Evolutionary conservation across 257 asterid genomes (phyloP).

Genomic region (Lavandula angustifolia): DNA sequence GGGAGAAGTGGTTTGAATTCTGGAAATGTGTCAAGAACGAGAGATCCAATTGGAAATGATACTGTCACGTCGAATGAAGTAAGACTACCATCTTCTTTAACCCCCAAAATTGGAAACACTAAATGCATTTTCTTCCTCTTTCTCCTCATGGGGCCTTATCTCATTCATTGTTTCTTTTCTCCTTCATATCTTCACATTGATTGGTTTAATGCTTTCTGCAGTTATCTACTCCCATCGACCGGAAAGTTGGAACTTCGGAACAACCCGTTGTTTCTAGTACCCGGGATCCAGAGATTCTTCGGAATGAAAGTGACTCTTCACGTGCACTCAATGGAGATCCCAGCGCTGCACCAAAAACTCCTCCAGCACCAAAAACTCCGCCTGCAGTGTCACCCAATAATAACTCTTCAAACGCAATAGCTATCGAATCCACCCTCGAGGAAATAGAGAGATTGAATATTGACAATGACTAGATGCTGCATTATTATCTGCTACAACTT

Average conservation of each 20-base stretch:
- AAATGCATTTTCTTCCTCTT: neutral
- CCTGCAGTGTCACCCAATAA: constrained; percentile 56
- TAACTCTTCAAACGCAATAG: constrained; percentile 49
- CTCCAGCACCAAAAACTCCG: constrained; percentile 57
- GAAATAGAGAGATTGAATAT: constrained; percentile 80
- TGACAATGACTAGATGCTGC: constrained; percentile 65
- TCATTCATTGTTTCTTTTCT: neutral
- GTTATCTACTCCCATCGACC: constrained; percentile 52
- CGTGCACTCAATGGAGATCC: constrained; percentile 45
- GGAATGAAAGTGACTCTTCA: constrained; percentile 46
- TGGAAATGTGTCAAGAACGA: constrained; percentile 62
- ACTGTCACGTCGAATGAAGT: constrained; percentile 59
- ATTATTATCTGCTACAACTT: constrained; percentile 41
- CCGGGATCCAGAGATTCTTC: constrained; percentile 52
- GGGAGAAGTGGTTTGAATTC: constrained; percentile 55
- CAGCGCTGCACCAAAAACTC: constrained; percentile 50
- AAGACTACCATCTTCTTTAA: constrained; percentile 20
- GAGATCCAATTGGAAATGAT: constrained; percentile 55
- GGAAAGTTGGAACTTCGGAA: constrained; percentile 58
- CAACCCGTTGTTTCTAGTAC: constrained; percentile 56
- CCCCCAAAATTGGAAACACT: neutral
- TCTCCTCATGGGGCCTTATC: neutral
- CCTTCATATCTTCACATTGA: constrained; percentile 3
- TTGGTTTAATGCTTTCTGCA: constrained; percentile 38
- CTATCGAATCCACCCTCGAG: constrained; percentile 69